Evolutionary conservation across 2,329 filamentous ascomycete genomes (phyloP), one percentile per base, ranked within the genome.

Genomic region (Cladosporium sp.): DNA sequence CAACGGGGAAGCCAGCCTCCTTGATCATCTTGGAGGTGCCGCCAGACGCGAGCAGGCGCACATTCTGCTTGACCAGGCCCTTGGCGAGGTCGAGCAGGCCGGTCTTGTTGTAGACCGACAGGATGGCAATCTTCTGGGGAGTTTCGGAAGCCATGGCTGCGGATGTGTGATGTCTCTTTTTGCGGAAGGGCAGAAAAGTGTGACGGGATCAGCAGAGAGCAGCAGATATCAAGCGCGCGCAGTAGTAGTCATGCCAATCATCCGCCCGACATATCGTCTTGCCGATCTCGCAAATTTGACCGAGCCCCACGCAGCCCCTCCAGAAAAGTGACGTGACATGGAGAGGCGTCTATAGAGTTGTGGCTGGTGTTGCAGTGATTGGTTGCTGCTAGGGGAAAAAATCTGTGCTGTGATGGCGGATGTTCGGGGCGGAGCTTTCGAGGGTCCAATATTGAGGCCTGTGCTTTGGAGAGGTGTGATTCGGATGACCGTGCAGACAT

Each of bases 61-160:
- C 89, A 85, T 94, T 88, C 71, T 95, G 85, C 80, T 93, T 84
- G 71, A 89, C 83, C 51, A 97, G 84, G 67, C 91, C 91, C 77
- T 96, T 96, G 69, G 91, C 91, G 67, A 97, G 82, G 77, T 97
- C 92, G 65, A 97, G 79, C 65, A 96, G 84, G 60, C 92, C 94
- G 57, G 93, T 97, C 86, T 99, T 99, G 83, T 99, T 91, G 74
- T 94, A 97, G 80, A 97, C 94, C 65, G 93, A 97, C 73, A 99
- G 83, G 72, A 99, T 97, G 65, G 94, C 94, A 42, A 67, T 67
- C 60, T 67, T 67, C 58, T 65, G 64, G 25, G 58, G 48, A 10
- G 36, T 39, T 44, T 59, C 51, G 48, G 63, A 60, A 52, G 65
- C 64, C 65, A 67, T 67, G 32, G 24, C 54, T n/a, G 20, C 32